A percentile compares a stretch with the other conserved stretches of the same genome.
phyloP scores from a whole-genome alignment of 1,139 yeast species.

The Hyphopichia wangnamkhiaoensis region DNA sequence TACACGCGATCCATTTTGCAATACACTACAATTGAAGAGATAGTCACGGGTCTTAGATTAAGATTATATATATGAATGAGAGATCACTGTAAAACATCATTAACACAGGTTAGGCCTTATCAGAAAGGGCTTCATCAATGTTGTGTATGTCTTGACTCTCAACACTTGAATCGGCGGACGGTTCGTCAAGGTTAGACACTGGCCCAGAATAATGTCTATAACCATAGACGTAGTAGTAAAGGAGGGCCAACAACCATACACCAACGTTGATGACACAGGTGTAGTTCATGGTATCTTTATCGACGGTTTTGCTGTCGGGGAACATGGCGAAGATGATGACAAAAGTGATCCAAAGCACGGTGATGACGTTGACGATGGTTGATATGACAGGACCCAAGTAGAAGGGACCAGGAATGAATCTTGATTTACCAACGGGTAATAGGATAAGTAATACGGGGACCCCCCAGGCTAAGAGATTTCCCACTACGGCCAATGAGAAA shows the following conservation, averaged over 20 bases:
- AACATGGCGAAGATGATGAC: constrained; percentile 42
- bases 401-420: constrained; percentile 65
- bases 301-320: constrained; percentile 31
- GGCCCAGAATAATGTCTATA: constrained; percentile 36
- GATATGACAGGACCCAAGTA: constrained; percentile 55
- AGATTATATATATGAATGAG: too few species aligned
- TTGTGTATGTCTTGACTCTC: constrained; percentile 9
- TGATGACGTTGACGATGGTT: constrained; percentile 25
- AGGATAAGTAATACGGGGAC: constrained; percentile 42
- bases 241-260: constrained; percentile 31
- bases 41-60: too few species aligned
- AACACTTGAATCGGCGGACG: constrained; percentile 5
- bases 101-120: constrained; percentile 4
- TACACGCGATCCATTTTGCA: background rate
- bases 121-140: constrained; percentile 9
- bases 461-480: constrained; percentile 44
- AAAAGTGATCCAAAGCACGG: constrained; percentile 28
- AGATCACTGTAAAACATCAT: too few species aligned
- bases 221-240: constrained; percentile 31
- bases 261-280: constrained; percentile 37
- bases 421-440: constrained; percentile 41
- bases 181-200: constrained; percentile 31
- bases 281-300: constrained; percentile 36
- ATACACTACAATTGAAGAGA: too few species aligned
- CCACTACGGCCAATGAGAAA: constrained; percentile 37